Evolutionary conservation across 148 eudicot genomes (phyloP), one percentile per base, ranked within the genome.

Genomic region (Selenicereus undatus): DNA sequence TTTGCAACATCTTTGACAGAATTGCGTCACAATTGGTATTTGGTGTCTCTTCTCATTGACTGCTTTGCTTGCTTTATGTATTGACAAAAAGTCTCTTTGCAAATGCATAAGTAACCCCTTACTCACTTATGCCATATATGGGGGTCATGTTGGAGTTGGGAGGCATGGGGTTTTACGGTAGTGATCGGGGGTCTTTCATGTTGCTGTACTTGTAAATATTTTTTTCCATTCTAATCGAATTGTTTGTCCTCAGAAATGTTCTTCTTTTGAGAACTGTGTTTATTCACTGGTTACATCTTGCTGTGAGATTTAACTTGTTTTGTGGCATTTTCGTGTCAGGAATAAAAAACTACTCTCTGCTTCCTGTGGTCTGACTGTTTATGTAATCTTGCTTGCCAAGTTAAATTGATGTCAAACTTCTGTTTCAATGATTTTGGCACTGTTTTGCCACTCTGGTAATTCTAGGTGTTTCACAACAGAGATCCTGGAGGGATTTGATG

Each of bases 401-500:
- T 51, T 74, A 35, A 80, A 20, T n/a, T 20, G 35, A 54, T 73
- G 5, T 56, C 26, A 11, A 39, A 45, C 42, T 75, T 65, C 69
- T 32, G 17, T 45, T 20, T 65, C 20, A 60, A 14, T 6, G 21
- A 18, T 76, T n/a, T 50, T 56, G 32, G 10, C n/a, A 29, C 14
- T 39, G 66, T 68, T 72, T 73, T 69, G 52, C 82, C 36, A 77
- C n/a, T 69, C 32, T 76, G 74, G 36, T 56, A 14, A 36, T 66
- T 86, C 81, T 88, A 94, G 99, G 82, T 96, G 99, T 86, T 89
- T 92, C 86, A 96, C 99, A 64, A 96, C 99, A 24, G 99, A 96
- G 88, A 89, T 96, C 64, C 84, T 92, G 81, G 99, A 96, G 79
- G 97, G 95, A 26, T 96, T 96, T 82, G 93, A 96, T 79, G 95